Evolutionary conservation across 257 asterid genomes (phyloP).

Genomic region (Primulina eburnea): DNA sequence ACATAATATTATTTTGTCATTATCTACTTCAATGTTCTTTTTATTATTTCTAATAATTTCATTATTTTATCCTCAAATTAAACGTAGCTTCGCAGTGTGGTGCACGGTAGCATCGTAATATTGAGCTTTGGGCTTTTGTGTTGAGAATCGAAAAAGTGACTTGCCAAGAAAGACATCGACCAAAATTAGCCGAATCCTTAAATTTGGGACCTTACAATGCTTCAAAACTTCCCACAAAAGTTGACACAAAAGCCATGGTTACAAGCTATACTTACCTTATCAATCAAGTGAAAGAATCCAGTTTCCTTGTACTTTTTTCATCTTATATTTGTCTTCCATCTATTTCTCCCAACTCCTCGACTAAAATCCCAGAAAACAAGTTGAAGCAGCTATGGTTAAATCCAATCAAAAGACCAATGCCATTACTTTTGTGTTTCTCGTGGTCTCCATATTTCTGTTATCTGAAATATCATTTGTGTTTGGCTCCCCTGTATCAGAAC

Average conservation of each 20-base stretch:
- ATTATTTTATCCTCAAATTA: too few relatives aligned
- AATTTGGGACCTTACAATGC: neutral
- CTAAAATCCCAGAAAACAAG: neutral
- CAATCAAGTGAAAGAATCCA: conserved; percentile 44
- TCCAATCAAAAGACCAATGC: conserved; percentile 24
- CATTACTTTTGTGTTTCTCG: conserved; percentile 26
- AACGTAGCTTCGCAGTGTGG: too few relatives aligned
- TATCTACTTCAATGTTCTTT: too few relatives aligned
- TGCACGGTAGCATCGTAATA: too few relatives aligned
- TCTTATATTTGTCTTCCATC: neutral
- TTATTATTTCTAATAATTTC: too few relatives aligned
- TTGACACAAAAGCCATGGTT: conserved; percentile 27
- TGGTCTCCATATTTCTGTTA: conserved; percentile 29
- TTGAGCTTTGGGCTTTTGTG: too few relatives aligned
- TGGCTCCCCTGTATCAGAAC: conserved; percentile 30
- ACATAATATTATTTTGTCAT: too few relatives aligned
- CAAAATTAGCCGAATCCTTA: neutral
- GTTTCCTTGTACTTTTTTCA: conserved; percentile 17
- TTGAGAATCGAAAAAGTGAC: neutral
- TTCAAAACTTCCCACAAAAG: conserved; percentile 22
- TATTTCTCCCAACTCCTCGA: neutral
- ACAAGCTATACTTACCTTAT: conserved; percentile 67
- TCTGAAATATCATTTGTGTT: conserved; percentile 29
- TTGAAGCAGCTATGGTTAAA: conserved; percentile 31
- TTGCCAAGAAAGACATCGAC: neutral